These are phyloP conservation scores for Cladosporium sp. DNA, from an alignment of 2,329 filamentous ascomycete species.

Conservation along the genomic window DNA sequence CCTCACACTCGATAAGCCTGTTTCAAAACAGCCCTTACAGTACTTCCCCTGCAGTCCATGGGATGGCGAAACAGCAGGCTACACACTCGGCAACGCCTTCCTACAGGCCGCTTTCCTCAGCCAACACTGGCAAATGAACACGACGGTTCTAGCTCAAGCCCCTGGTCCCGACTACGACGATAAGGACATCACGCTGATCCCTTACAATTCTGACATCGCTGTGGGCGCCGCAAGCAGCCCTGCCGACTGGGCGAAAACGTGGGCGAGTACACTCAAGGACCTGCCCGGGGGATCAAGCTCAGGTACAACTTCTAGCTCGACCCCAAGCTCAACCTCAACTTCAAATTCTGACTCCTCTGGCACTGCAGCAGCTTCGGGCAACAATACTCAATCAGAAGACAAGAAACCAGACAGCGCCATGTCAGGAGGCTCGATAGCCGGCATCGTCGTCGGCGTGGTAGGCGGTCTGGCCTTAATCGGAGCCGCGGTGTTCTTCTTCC, in stretches of 20 bases:
- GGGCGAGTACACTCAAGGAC: background rate
- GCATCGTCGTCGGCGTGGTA: slow-evolving; percentile 38
- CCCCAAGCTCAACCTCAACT: slow-evolving; percentile 18
- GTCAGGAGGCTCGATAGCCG: slow-evolving; percentile 35
- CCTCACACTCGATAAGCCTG: slow-evolving; percentile 42
- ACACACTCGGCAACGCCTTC: slow-evolving; percentile 47
- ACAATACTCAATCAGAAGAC: background rate
- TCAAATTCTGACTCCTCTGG: background rate
- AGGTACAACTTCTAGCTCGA: background rate
- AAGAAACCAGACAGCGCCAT: slow-evolving; percentile 18
- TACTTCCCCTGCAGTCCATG: slow-evolving; percentile 47
- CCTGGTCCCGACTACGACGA: slow-evolving; percentile 6
- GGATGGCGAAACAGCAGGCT: slow-evolving; percentile 30
- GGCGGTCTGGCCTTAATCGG: slow-evolving; percentile 23
- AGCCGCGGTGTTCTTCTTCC: slow-evolving; percentile 19
- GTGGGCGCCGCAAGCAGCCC: background rate
- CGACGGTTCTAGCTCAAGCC: slow-evolving; percentile 8
- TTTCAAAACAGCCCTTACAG: slow-evolving; percentile 36
- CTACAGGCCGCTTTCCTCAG: slow-evolving; percentile 51
- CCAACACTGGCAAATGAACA: slow-evolving; percentile 38
- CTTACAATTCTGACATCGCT: background rate
- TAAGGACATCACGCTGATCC: background rate
- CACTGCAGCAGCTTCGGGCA: slow-evolving; percentile 19
- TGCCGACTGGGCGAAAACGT: slow-evolving; percentile 3
- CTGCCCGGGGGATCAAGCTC: background rate